Evolutionary conservation across 805 yeast genomes (phyloP).

Genomic region (Kazachstania bromeliacearum): DNA sequence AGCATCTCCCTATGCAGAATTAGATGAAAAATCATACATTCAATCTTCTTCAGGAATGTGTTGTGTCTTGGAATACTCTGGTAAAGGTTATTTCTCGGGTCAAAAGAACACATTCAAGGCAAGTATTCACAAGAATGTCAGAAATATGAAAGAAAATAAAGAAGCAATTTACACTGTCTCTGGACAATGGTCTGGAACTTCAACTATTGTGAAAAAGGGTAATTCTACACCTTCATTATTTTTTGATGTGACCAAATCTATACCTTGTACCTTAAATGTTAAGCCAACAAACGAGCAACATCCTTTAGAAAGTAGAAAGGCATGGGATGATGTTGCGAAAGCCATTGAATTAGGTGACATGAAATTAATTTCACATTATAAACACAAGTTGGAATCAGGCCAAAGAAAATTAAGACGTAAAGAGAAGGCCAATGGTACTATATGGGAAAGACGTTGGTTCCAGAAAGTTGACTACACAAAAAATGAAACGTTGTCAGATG

Average conservation of each 20-base stretch:
- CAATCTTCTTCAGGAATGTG: conserved; percentile 73
- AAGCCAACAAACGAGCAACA: conserved; percentile 79
- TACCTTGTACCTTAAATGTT: conserved; percentile 51
- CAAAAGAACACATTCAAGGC: conserved; percentile 91
- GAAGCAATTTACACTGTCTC: conserved; percentile 67
- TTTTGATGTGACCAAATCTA: conserved; percentile 47
- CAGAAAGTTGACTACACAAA: conserved; percentile 36
- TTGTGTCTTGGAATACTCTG: conserved; percentile 69
- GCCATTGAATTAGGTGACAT: conserved; percentile 73
- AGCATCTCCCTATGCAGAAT: conserved; percentile 89
- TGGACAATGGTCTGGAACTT: conserved; percentile 89
- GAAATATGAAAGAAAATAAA: conserved; percentile 42
- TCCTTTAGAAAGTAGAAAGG: conserved; percentile 73
- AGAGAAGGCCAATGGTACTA: conserved; percentile 53
- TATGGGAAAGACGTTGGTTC: conserved; percentile 84
- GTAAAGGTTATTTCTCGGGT: conserved; percentile 94
- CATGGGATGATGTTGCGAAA: conserved; percentile 84
- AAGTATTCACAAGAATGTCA: conserved; percentile 49
- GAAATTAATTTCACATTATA: conserved; percentile 64
- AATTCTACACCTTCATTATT: conserved; percentile 36
- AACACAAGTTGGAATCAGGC: conserved; percentile 67
- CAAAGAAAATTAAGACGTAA: conserved; percentile 75
- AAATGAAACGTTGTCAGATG: neutral
- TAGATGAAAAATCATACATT: conserved; percentile 77
- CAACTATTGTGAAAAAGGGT: conserved; percentile 51